phyloP scores from a whole-genome alignment of 306 rosid genomes.

The Gastrolobium bilobum region DNA sequence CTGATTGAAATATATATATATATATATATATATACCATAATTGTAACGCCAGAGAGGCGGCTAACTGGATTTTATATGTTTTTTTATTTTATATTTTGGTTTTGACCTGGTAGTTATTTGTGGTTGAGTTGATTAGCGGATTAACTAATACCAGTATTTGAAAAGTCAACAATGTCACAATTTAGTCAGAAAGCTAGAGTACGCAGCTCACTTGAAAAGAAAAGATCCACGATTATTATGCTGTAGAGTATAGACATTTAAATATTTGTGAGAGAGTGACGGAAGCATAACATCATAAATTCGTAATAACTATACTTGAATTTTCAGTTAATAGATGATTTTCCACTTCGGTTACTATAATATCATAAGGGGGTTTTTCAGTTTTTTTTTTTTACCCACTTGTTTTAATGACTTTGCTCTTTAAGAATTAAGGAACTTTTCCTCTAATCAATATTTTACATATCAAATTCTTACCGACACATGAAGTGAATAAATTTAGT shows the following conservation, averaged over 20 bases:
- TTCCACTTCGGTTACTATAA: no score
- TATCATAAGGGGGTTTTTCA: not conserved
- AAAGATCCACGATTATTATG: not conserved
- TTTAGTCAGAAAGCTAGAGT: not conserved
- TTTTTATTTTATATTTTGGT: no score
- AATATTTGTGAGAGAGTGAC: not conserved
- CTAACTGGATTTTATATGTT: not conserved
- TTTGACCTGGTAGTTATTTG: conserved; percentile 19
- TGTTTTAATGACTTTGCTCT: not conserved
- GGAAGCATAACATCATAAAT: conserved; percentile 21
- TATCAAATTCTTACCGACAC: not conserved
- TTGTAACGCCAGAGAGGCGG: not conserved
- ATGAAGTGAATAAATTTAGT: not conserved
- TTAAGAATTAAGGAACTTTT: not conserved
- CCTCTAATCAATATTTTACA: not conserved
- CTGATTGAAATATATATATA: no score
- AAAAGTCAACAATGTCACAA: conserved; percentile 14
- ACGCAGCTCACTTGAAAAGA: not conserved
- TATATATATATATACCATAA: no score
- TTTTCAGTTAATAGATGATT: not conserved
- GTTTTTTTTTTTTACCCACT: not conserved
- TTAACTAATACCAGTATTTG: not conserved
- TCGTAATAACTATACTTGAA: not conserved
- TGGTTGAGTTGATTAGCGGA: not conserved
- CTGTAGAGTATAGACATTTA: not conserved